Percentiles rank a stretch among this genome's conserved stretches.
These are phyloP conservation scores for Spathaspora jeffriesii DNA, from an alignment of 1,139 yeast genomes.

Conservation along the genomic window DNA sequence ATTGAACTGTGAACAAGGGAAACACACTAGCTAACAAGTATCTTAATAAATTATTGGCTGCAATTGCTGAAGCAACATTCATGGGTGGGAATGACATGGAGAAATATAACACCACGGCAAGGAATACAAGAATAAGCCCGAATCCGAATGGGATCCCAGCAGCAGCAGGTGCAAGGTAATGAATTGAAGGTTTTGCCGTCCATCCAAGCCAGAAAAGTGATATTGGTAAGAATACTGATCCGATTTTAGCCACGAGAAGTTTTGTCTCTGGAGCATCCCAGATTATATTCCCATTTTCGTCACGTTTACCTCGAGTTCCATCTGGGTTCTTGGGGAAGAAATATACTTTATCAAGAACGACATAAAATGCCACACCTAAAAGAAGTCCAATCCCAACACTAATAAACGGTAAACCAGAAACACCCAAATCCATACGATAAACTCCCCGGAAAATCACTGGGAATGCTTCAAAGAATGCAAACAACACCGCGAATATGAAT, in stretches of 20 bases:
- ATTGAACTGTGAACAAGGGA: slow-evolving; percentile 47
- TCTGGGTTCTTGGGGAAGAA: slow-evolving; percentile 61
- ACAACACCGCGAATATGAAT: slow-evolving; percentile 71
- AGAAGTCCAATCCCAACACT: slow-evolving; percentile 70
- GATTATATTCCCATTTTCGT: slow-evolving; percentile 54
- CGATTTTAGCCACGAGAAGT: slow-evolving; percentile 50
- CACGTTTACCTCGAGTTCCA: slow-evolving; percentile 60
- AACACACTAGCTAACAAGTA: slow-evolving; percentile 65
- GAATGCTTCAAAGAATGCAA: slow-evolving; percentile 77
- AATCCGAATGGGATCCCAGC: slow-evolving; percentile 79
- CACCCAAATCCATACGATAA: slow-evolving; percentile 57
- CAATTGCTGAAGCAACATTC: slow-evolving; percentile 73
- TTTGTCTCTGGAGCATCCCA: slow-evolving; percentile 40
- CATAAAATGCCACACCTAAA: slow-evolving; percentile 51
- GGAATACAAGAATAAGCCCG: slow-evolving; percentile 72
- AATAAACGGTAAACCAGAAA: slow-evolving; percentile 67
- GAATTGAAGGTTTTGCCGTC: slow-evolving; percentile 59
- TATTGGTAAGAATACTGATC: slow-evolving; percentile 65
- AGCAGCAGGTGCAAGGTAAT: slow-evolving; percentile 80
- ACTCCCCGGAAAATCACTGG: slow-evolving; percentile 70
- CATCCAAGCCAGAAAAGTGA: slow-evolving; percentile 83
- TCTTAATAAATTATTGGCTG: slow-evolving; percentile 76
- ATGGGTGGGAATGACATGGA: slow-evolving; percentile 75
- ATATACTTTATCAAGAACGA: slow-evolving; percentile 45
- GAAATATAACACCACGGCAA: slow-evolving; percentile 70